These are phyloP conservation scores for Mycena albidolilacea DNA, from an alignment of 768 basidiomycete species.

Conservation along the genomic window DNA sequence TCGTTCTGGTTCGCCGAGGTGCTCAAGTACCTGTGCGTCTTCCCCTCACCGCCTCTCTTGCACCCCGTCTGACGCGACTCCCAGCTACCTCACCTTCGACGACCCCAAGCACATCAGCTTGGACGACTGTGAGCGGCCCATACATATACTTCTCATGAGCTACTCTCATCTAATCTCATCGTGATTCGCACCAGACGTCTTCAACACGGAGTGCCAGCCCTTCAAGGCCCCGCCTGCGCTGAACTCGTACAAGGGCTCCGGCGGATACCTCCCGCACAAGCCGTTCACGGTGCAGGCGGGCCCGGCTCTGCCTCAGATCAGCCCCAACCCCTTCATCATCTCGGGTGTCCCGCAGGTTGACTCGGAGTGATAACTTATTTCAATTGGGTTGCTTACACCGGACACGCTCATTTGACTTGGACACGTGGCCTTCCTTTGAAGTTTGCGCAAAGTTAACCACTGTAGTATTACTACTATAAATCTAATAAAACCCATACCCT, in stretches of 20 bases:
- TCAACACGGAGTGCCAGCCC: conserved; percentile 68
- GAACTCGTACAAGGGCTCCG: conserved; percentile 27
- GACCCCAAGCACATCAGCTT: conserved; percentile 62
- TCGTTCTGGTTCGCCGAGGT: conserved; percentile 82
- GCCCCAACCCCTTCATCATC: conserved; percentile 4
- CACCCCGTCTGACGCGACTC: no score
- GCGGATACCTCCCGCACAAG: conserved; percentile 1
- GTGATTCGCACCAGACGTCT: conserved; percentile 49
- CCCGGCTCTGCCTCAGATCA: conserved; percentile 16
- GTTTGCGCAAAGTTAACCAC: no score
- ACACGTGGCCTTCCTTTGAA: no score
- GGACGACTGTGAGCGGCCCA: conserved; percentile 58
- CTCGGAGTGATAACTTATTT: background rate
- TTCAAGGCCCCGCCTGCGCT: conserved; percentile 58
- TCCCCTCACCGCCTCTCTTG: background rate
- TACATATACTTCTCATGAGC: background rate
- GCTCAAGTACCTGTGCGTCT: conserved; percentile 61
- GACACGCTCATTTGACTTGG: background rate
- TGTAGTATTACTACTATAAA: no score
- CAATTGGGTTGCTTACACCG: background rate
- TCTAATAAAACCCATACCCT: no score
- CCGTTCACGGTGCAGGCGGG: conserved; percentile 31
- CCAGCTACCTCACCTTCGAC: conserved; percentile 49
- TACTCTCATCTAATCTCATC: no score
- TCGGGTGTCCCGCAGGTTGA: background rate